These are phyloP conservation scores for Ophiostoma ips DNA, from an alignment of 2,329 filamentous ascomycete genomes.

Conservation along the genomic window DNA sequence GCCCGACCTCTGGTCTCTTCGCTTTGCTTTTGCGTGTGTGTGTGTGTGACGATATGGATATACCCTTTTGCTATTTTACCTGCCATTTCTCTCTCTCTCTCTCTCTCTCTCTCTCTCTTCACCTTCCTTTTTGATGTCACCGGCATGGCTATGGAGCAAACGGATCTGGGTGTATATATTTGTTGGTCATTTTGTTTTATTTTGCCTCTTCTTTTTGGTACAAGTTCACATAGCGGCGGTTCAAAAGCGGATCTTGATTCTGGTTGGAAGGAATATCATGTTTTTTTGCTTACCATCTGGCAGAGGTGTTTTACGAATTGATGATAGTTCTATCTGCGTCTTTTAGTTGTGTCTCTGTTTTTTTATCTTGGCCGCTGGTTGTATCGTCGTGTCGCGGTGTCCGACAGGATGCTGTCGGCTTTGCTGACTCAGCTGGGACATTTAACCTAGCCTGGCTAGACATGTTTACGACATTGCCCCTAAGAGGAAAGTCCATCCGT, in stretches of 20 bases:
- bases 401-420: too few relatives aligned
- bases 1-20: too few relatives aligned
- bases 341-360: too few relatives aligned
- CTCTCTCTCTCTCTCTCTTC: too few relatives aligned
- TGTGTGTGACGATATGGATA: neutral
- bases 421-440: too few relatives aligned
- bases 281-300: neutral
- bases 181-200: neutral
- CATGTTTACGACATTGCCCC: too few relatives aligned
- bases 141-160: neutral
- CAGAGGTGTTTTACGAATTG: neutral
- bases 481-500: too few relatives aligned
- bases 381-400: too few relatives aligned
- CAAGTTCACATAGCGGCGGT: neutral
- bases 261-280: neutral
- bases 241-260: neutral
- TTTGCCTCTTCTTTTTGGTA: neutral
- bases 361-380: too few relatives aligned
- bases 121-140: neutral
- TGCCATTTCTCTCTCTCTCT: neutral
- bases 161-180: neutral
- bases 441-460: too few relatives aligned
- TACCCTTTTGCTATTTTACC: conserved; percentile 1
- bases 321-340: neutral
- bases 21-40: neutral